These are phyloP conservation scores for Rhynchosporium graminicola DNA, from an alignment of 2,329 filamentous ascomycete genomes.

Conservation along the genomic window DNA sequence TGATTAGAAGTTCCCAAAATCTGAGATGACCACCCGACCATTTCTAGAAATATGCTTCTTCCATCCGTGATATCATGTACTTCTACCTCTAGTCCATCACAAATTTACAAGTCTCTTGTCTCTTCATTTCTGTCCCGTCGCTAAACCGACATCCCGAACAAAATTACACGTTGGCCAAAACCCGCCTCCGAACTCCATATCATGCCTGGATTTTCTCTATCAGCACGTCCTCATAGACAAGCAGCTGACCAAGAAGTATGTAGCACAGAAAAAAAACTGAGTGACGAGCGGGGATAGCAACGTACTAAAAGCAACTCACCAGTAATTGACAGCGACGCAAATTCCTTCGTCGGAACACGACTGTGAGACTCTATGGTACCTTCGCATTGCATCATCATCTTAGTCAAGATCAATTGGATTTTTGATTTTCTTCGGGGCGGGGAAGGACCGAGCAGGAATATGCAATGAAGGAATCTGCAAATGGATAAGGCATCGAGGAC, in stretches of 20 bases:
- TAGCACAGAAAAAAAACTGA: not conserved
- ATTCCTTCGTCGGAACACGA: constrained; percentile 67
- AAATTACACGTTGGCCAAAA: constrained; percentile 56
- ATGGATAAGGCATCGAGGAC: not conserved
- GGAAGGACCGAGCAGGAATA: not conserved
- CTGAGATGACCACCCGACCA: too few relatives aligned
- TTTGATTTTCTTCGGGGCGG: not conserved
- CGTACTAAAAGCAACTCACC: constrained; percentile 48
- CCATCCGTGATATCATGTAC: not conserved
- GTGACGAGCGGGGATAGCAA: not conserved
- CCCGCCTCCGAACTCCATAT: constrained; percentile 73
- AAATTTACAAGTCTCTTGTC: not conserved
- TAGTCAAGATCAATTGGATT: not conserved
- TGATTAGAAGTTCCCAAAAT: not conserved
- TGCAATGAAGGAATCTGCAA: not conserved
- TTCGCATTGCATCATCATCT: constrained; percentile 31
- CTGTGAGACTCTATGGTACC: constrained; percentile 81
- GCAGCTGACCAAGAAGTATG: not conserved
- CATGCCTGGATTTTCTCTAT: constrained; percentile 57
- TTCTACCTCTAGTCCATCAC: not conserved
- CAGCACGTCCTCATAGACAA: constrained; percentile 11
- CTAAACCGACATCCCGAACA: constrained; percentile 29
- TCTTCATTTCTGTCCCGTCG: constrained; percentile 11
- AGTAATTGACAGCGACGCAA: constrained; percentile 81
- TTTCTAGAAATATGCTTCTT: not conserved